These are phyloP conservation scores for Debaryomyces sp. DNA, from an alignment of 1,139 yeast species.

Conservation along the genomic window DNA sequence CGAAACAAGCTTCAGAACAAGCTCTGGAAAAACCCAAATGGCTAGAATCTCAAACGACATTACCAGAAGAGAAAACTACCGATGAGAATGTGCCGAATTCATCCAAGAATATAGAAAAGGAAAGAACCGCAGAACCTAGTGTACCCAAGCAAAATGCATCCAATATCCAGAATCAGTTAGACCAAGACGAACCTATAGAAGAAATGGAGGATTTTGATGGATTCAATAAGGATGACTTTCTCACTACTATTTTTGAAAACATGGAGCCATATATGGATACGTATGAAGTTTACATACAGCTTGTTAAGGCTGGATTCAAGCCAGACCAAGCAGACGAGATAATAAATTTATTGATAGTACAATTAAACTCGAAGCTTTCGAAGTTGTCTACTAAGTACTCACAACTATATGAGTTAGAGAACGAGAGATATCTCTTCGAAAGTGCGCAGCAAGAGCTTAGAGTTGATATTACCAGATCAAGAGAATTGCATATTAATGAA, in stretches of 20 bases:
- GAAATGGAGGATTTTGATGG: constrained; percentile 11
- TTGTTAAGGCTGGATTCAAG: constrained; percentile 52
- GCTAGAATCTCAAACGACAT: neutral
- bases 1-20: neutral
- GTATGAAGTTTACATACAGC: constrained; percentile 44
- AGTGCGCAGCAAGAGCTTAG: constrained; percentile 90
- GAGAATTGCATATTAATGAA: constrained; percentile 74
- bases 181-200: neutral
- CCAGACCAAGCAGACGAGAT: constrained; percentile 56
- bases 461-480: constrained; percentile 73
- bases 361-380: constrained; percentile 56
- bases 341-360: constrained; percentile 50
- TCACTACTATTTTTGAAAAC: constrained; percentile 41
- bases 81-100: neutral
- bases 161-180: neutral
- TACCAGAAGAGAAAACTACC: neutral
- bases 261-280: constrained; percentile 58
- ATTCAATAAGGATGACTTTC: constrained; percentile 19
- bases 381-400: constrained; percentile 62
- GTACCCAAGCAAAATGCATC: neutral
- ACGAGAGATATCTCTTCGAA: constrained; percentile 84
- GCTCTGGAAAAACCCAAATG: neutral
- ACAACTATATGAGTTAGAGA: constrained; percentile 74
- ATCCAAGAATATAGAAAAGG: neutral
- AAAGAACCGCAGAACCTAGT: neutral